A percentile compares a stretch with the other conserved stretches of the same genome.
These are phyloP conservation scores for Penicillium sp. DNA, from an alignment of 2,329 filamentous ascomycete genomes.

Conservation along the genomic window DNA sequence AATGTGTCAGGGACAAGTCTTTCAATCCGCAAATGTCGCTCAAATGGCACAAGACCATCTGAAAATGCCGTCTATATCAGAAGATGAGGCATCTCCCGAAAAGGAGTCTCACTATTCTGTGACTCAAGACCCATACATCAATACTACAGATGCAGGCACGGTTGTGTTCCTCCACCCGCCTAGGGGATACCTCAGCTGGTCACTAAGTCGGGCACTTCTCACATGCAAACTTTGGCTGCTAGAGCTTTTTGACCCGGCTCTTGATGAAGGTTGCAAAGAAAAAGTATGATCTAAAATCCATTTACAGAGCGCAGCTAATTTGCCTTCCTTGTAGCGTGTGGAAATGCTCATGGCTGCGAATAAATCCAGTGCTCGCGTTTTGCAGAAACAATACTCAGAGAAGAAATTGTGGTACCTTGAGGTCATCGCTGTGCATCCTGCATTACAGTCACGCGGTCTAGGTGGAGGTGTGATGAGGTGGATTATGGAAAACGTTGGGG, in stretches of 20 bases:
- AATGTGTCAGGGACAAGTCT: slow-evolving; percentile 19
- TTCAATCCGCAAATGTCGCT: slow-evolving; percentile 8
- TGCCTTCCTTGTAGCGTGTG: slow-evolving; percentile 12
- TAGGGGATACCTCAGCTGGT: slow-evolving; percentile 10
- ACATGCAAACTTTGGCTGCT: slow-evolving; percentile 18
- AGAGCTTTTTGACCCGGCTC: slow-evolving; percentile 9
- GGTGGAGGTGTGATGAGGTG: slow-evolving; percentile 18
- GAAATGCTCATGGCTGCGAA: slow-evolving; percentile 10
- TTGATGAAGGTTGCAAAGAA: slow-evolving; percentile 12
- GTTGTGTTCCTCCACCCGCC: slow-evolving; percentile 25
- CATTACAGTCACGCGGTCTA: slow-evolving; percentile 23
- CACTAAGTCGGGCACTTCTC: slow-evolving; percentile 4
- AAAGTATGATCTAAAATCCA: slow-evolving; percentile 7
- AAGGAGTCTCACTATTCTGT: neutral
- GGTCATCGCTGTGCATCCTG: slow-evolving; percentile 27
- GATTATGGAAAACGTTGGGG: slow-evolving; percentile 11
- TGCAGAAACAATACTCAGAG: slow-evolving; percentile 2
- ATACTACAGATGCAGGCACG: slow-evolving; percentile 13
- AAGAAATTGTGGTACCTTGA: slow-evolving; percentile 26
- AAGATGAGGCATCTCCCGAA: neutral
- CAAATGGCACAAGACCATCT: slow-evolving; percentile 12
- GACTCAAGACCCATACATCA: neutral
- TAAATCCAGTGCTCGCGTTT: neutral
- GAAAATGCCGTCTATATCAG: neutral
- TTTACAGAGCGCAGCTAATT: neutral